Base-by-base conservation (phyloP, 2,329 filamentous ascomycete genomes). In the Aspergillus ochraceoroseus region DNA sequence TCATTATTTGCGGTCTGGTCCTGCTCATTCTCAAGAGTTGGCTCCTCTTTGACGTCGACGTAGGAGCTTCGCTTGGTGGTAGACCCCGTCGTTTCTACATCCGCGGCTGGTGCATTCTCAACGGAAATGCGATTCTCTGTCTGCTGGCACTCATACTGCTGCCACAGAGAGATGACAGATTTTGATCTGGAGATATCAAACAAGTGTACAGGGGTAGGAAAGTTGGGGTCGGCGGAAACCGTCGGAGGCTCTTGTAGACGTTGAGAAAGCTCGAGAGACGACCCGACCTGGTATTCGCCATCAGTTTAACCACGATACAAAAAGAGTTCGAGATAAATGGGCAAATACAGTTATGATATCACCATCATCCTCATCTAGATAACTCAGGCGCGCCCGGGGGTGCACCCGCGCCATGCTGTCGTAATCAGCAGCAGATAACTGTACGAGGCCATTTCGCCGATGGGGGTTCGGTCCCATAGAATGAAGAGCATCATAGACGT, bases 331-430 rank as follows among this genome's bases (percentile, higher is more conserved):
- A n/a, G 2, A 31, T 5, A 14, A 13, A 2, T 28, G 5, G 13
- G 13, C 4, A 54, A 64, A 56, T 52, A 70, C 70, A 5, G 65
- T 71, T 40, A 73, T 68, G 20, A 59, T 54, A 39, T 70, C 68
- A 2, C 65, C 66, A 45, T 71, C 68, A 44, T 72, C 67, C 18
- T 70, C 64, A 51, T 73, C 70, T 38, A 66, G 33, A 44, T 72
- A 73, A 13, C 56, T 66, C 30, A 73, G 48, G 22, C 56, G 61
- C 8, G 67, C 68, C 27, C 63, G 59, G 14, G 70, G 69, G 50
- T 68, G 52, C 32, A 50, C 59, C 12, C 53, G 53, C 23, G 69
- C 58, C 32, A 70, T 61, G 14, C 58, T 52, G 54, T 72, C 67
- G 38, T 73, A 73, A 33, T 70, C 62, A 9, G 56, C 49, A 15